phyloP scores from a whole-genome alignment of 2,329 filamentous ascomycete species.

The Stromatinia cepivora region DNA sequence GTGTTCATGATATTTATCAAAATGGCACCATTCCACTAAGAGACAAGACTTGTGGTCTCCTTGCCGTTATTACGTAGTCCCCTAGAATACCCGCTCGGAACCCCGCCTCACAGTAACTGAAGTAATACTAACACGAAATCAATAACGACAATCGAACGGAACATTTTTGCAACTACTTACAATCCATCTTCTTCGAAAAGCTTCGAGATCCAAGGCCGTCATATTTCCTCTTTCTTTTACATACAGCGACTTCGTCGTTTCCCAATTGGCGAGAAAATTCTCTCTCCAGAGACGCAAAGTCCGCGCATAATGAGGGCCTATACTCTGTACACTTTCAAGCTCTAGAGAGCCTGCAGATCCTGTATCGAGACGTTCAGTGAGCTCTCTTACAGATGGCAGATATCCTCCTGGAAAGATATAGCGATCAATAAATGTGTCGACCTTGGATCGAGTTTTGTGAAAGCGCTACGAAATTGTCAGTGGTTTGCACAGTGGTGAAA shows the following conservation, averaged over 20 bases:
- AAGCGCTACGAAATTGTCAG: conserved; percentile 13
- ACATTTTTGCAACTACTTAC: conserved; percentile 41
- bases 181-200: conserved; percentile 70
- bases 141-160: not conserved
- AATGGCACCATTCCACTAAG: not conserved
- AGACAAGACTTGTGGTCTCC: conserved; percentile 16
- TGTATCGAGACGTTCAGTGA: conserved; percentile 56
- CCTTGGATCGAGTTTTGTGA: conserved; percentile 21
- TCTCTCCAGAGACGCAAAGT: conserved; percentile 67
- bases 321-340: conserved; percentile 65
- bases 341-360: conserved; percentile 61
- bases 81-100: conserved; percentile 63
- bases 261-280: conserved; percentile 61
- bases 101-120: conserved; percentile 25
- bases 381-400: conserved; percentile 56
- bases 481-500: not conserved
- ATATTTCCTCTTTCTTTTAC: conserved; percentile 58
- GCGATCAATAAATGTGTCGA: conserved; percentile 59
- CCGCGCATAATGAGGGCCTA: conserved; percentile 69
- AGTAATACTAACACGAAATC: conserved; percentile 24
- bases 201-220: conserved; percentile 41
- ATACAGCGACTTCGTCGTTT: conserved; percentile 51
- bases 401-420: conserved; percentile 77
- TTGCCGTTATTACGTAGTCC: conserved; percentile 43
- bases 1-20: not conserved